Evolutionary conservation across 306 rosid species (phyloP).

Genomic region (Glycine soja): DNA sequence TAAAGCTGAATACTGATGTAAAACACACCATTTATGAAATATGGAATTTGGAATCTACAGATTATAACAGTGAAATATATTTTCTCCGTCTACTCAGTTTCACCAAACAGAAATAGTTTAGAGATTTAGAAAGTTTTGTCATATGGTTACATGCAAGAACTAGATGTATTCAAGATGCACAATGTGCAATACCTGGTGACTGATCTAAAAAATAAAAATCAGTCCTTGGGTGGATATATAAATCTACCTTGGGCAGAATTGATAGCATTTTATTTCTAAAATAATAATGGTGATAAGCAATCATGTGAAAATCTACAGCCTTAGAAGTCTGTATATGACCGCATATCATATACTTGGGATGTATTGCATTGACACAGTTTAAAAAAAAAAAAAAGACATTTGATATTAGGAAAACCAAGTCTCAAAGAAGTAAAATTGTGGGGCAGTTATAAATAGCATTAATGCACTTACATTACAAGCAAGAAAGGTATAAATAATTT

Average conservation of each 20-base stretch:
- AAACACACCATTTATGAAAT: slow-evolving; percentile 29
- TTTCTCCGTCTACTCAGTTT: not conserved
- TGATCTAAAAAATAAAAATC: slow-evolving; percentile 6
- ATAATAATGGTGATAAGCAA: slow-evolving; percentile 25
- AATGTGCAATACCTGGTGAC: slow-evolving; percentile 20
- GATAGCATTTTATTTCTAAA: slow-evolving; percentile 1
- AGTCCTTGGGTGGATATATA: slow-evolving; percentile 26
- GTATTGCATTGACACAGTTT: not conserved
- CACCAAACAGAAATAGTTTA: not conserved
- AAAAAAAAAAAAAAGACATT: slow-evolving; percentile 23
- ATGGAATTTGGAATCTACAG: slow-evolving; percentile 29
- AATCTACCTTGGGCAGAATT: slow-evolving; percentile 4
- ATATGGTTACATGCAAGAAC: slow-evolving; percentile 38
- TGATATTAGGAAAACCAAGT: slow-evolving; percentile 2
- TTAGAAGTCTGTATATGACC: slow-evolving; percentile 23
- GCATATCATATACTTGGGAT: slow-evolving; percentile 8
- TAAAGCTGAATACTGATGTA: not conserved
- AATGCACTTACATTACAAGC: slow-evolving; percentile 83
- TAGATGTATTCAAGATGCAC: slow-evolving; percentile 27
- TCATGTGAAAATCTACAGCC: slow-evolving; percentile 24
- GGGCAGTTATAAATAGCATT: slow-evolving; percentile 14
- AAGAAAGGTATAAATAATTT: slow-evolving; percentile 90
- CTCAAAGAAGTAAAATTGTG: slow-evolving; percentile 34
- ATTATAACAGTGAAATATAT: slow-evolving; percentile 4
- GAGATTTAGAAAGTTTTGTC: slow-evolving; percentile 14